A percentile compares a stretch with the other conserved stretches of the same genome.
These are phyloP conservation scores for Fusarium anguioides DNA, from an alignment of 2,329 filamentous ascomycete species.

Conservation along the genomic window DNA sequence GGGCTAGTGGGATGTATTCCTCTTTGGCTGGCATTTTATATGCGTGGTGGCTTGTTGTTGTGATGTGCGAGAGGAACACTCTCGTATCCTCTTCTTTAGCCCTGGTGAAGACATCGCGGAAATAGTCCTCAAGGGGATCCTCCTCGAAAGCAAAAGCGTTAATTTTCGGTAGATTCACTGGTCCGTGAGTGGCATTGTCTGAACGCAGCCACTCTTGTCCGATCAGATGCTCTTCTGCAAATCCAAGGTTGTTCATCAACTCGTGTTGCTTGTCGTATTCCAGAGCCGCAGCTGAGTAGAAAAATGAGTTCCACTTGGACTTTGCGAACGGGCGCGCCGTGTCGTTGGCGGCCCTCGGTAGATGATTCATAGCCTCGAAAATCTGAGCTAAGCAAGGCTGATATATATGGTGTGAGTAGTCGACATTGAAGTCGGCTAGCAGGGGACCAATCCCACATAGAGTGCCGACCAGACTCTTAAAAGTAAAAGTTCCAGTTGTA, in stretches of 20 bases:
- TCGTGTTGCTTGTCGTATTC: conserved; percentile 50
- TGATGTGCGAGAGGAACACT: conserved; percentile 3
- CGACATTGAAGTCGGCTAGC: conserved; percentile 56
- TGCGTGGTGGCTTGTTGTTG: conserved; percentile 48
- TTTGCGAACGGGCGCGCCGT: conserved; percentile 11
- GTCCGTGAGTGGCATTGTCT: conserved; percentile 46
- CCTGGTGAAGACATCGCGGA: conserved; percentile 47
- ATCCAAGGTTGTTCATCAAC: conserved; percentile 49
- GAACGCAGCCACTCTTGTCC: conserved; percentile 47
- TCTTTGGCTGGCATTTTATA: conserved; percentile 47
- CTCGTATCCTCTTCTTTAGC: conserved; percentile 49
- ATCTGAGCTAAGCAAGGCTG: conserved; percentile 58
- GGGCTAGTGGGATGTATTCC: conserved; percentile 41
- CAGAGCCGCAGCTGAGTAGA: conserved; percentile 49
- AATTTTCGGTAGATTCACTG: conserved; percentile 45
- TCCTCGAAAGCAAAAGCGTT: conserved; percentile 53
- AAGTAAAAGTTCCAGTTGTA: conserved; percentile 56
- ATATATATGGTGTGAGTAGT: conserved; percentile 56
- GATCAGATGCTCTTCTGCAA: conserved; percentile 43
- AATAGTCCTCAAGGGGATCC: conserved; percentile 47
- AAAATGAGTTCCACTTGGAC: conserved; percentile 48
- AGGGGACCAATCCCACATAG: conserved; percentile 57
- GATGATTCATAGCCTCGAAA: conserved; percentile 49
- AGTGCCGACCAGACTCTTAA: conserved; percentile 56
- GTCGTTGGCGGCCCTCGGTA: conserved; percentile 14